Conservation (phyloP, 2,329 filamentous ascomycete genomes). For the Trichoderma afroharzianum region DNA sequence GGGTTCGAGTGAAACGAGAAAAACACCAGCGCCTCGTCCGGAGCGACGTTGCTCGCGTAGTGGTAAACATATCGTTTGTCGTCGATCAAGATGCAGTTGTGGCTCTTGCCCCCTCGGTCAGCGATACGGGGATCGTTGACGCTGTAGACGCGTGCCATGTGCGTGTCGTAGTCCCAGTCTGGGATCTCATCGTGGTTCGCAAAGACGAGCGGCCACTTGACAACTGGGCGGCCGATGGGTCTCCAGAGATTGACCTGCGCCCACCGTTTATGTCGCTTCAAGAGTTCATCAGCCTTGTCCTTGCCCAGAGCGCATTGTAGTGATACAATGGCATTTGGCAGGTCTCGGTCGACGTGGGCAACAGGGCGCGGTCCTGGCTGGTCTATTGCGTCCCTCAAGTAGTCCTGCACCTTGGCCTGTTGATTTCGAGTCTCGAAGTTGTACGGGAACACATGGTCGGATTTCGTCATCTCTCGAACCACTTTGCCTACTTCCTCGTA, state of each 20-base stretch:
- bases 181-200: neutral
- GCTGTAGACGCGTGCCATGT: neutral
- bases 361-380: neutral
- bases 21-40: neutral
- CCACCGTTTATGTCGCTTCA: neutral
- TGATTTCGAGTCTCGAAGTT: neutral
- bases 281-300: neutral
- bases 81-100: neutral
- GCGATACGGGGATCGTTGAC: neutral
- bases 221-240: neutral
- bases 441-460: neutral
- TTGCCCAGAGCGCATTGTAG: neutral
- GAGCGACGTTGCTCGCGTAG: neutral
- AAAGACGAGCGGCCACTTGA: neutral
- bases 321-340: neutral
- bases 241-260: neutral
- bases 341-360: neutral
- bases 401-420: neutral
- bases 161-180: neutral
- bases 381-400: neutral
- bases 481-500: neutral
- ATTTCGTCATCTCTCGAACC: neutral
- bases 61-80: neutral
- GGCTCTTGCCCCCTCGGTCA: neutral
- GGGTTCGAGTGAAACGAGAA: neutral